phyloP scores from a whole-genome alignment of 371 early-diverging fungal genomes.

The Parasitella parasitica region DNA sequence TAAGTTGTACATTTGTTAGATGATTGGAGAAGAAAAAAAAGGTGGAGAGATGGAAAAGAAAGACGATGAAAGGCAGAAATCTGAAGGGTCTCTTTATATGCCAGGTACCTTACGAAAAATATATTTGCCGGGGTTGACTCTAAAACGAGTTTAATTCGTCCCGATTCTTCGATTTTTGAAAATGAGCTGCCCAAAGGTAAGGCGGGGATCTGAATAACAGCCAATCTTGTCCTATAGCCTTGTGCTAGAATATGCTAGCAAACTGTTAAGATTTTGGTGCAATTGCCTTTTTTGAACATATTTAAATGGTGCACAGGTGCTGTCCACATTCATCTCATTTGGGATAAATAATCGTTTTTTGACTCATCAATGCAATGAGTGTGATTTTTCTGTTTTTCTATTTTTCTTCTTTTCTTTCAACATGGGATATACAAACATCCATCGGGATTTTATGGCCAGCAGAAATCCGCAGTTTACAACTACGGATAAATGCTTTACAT shows the following conservation, averaged over 20 bases:
- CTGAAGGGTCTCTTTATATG: constrained; percentile 10
- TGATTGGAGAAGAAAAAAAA: constrained; percentile 14
- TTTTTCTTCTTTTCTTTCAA: no score
- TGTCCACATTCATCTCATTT: no score
- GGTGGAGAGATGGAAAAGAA: constrained; percentile 5
- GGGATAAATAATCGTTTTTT: no score
- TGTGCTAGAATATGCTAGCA: constrained; percentile 1
- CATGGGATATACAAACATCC: no score
- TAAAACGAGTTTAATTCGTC: constrained; percentile 11
- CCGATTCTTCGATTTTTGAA: constrained; percentile 7
- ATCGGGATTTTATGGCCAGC: no score
- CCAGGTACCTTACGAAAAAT: constrained; percentile 30
- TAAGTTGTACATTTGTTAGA: constrained; percentile 50
- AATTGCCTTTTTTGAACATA: not conserved
- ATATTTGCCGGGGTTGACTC: constrained; percentile 26
- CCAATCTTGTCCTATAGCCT: not conserved
- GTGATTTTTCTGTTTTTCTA: no score
- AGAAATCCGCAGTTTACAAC: no score
- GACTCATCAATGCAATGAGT: no score
- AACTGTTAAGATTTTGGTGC: not conserved
- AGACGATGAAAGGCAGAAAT: constrained; percentile 2
- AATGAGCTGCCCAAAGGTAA: not conserved
- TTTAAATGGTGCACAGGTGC: not conserved
- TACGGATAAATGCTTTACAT: no score
- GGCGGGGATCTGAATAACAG: not conserved